These are phyloP conservation scores for Pyrrhoderma noxium DNA, from an alignment of 1,284 basidiomycete genomes.

Conservation along the genomic window DNA sequence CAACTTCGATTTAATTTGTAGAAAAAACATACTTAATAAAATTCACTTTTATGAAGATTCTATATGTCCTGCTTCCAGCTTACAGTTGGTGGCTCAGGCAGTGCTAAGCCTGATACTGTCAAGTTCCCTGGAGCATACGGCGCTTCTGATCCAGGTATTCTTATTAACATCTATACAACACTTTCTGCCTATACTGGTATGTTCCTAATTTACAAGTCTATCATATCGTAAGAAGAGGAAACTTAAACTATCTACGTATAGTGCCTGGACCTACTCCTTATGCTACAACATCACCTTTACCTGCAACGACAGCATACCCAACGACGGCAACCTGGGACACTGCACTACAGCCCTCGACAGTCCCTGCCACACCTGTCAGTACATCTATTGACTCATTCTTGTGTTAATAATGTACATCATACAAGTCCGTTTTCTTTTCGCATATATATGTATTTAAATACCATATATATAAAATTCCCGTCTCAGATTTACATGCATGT, in stretches of 20 bases:
- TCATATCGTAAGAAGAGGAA: neutral
- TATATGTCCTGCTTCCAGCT: slow-evolving; percentile 47
- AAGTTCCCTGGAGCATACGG: slow-evolving; percentile 41
- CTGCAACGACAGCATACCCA: slow-evolving; percentile 30
- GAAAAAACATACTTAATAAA: neutral
- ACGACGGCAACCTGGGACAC: slow-evolving; percentile 35
- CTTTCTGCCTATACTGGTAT: slow-evolving; percentile 32
- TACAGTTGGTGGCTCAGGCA: slow-evolving; percentile 36
- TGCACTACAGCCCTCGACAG: slow-evolving; percentile 30
- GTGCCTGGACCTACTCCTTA: slow-evolving; percentile 41
- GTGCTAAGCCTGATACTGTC: slow-evolving; percentile 36
- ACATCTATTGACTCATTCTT: slow-evolving; percentile 16
- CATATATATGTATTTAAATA: no score
- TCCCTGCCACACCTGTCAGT: slow-evolving; percentile 21
- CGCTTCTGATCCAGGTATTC: slow-evolving; percentile 30
- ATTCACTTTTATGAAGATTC: slow-evolving; percentile 23
- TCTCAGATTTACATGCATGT: no score
- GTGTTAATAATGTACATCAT: no score
- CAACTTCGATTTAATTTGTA: no score
- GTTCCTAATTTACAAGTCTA: slow-evolving; percentile 15
- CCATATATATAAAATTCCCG: no score
- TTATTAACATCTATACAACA: slow-evolving; percentile 28
- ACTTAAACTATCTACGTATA: slow-evolving; percentile 16
- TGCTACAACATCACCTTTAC: slow-evolving; percentile 28
- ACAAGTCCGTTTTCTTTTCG: no score